Base-by-base conservation (phyloP, 2,329 filamentous ascomycete genomes). In the Tolypocladium pustulatum region DNA sequence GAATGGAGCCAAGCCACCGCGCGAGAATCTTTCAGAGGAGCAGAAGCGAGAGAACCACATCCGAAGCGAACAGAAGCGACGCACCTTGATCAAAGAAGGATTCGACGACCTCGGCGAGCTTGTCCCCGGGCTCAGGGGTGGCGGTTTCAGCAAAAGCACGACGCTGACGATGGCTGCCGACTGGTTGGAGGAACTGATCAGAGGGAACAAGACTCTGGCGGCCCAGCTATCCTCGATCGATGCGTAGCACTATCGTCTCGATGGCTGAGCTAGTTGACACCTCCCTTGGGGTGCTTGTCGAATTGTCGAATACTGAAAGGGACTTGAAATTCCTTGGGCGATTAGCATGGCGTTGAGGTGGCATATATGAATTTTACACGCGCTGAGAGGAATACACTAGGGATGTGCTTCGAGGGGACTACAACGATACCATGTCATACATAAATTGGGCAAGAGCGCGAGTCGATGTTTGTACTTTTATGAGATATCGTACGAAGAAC, bases 41-140 rank as follows among this genome's bases (percentile, higher is more conserved):
- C 88, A 94, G 72, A 94, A 93, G 72, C 81, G 90, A 53, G 87
- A 86, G 66, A 96, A 96, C 65, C 90, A 95, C 68, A 94, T 96
- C 63, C 80, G 86, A 57, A 94, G 90, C 57, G 91, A 95, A 69
- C 90, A 96, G 73, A 95, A 94, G 72, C 82, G 91, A 38, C 81
- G 91, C 54, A 90, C 90, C 32, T 77, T 91, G 54, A 93, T 93
- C 66, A 88, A 91, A 68, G 82, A 89, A 63, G 90, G 90, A 0
- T 96, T 93, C 65, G 88, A 91, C 51, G 88, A 93, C 59, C 75
- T 96, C n/a, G 84, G 83, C 63, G 79, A 84, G 34, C 77, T 95
- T 27, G 89, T 96, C 0, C 91, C 91, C 0, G 87, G 85, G 20
- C 78, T 95, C 13, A 82, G 81, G 58, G 85, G 83, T 32, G 88